Base-by-base conservation (phyloP, 352 stramenopile genomes). In the Pythium vanterpoolii region DNA sequence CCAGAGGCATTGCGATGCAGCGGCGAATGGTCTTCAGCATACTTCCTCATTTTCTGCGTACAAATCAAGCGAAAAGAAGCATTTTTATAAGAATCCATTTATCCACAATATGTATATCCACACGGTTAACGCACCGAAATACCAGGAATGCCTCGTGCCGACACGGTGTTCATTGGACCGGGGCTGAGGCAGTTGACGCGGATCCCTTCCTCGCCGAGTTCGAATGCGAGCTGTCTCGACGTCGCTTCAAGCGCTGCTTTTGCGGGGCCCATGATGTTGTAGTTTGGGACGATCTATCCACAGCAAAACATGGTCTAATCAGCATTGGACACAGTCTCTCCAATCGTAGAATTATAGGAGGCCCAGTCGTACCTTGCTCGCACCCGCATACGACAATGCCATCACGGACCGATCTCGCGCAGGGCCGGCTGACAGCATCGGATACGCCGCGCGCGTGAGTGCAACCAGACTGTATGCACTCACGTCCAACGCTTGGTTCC, bases 201-300 rank as follows among this genome's bases (percentile, higher is more conserved):
- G 49, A 97, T 89, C 21, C 83, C 74, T 18, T 87, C 62, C 0
- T 69, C 64, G 13, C 84, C 82, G 2, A 96, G 69, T 40, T 97
- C 91, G 30, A 80, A 74, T 21, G 92, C 92, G 4, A 98, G 68
- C 30, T 90, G 84, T 26, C 90, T 72, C 21, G 89, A 71, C 14
- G 81, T 88, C 6, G 86, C 83, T 60, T 97, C 92, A 6, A 97
- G 74, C 8, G 86, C 84, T 30, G 89, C 92, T 59, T 98, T 97
- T 18, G 87, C 89, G 5, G 89, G 89, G 5, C 92, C 92, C 92
- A 98, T 98, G 18, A 93, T 71, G 60, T 96, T 93, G 74, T 98
- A 98, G 47, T 82, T 90, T 13, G 86, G 89, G 38, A 97, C 78
- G 34, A 95, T 86, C 62, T 88, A 55, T 26, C 45, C 8, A 44